Percentiles rank a stretch among this genome's conserved stretches.
Evolutionary conservation across 2,329 filamentous ascomycete species (phyloP).

Genomic region (Dactylella cylindrospora): DNA sequence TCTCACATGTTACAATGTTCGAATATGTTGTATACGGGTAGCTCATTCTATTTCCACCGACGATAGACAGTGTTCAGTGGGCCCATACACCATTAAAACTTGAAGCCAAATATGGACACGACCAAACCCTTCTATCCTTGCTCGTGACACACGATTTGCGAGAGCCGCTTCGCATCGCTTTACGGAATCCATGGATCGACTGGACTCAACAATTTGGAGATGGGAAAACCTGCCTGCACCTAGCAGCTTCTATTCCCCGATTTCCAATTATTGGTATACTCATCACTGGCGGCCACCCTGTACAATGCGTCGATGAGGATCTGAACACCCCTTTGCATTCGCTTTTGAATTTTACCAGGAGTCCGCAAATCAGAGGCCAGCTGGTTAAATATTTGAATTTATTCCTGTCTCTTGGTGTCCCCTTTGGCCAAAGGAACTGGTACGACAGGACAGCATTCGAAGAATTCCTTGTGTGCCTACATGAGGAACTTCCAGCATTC

Average conservation of each 20-base stretch:
- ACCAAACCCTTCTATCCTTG: not conserved
- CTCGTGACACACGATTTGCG: not conserved
- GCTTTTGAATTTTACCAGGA: not conserved
- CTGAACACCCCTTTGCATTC: slow-evolving; percentile 9
- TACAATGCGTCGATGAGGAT: not conserved
- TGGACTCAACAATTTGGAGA: not conserved
- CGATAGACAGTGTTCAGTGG: not conserved
- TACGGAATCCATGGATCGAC: slow-evolving; percentile 23
- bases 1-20: no score
- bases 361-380: no score
- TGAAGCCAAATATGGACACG: not conserved
- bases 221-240: not conserved
- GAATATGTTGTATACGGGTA: not conserved
- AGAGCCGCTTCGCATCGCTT: slow-evolving; percentile 7
- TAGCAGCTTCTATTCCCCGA: not conserved
- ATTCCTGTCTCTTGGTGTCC: no score
- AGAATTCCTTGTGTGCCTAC: no score
- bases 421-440: no score
- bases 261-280: not conserved
- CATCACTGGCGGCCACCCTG: not conserved
- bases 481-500: no score
- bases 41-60: not conserved
- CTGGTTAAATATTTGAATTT: no score
- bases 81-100: not conserved
- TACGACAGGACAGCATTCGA: no score